Evolutionary conservation across 106 monocot species (phyloP).

Genomic region (Dioscorea dumetorum): DNA sequence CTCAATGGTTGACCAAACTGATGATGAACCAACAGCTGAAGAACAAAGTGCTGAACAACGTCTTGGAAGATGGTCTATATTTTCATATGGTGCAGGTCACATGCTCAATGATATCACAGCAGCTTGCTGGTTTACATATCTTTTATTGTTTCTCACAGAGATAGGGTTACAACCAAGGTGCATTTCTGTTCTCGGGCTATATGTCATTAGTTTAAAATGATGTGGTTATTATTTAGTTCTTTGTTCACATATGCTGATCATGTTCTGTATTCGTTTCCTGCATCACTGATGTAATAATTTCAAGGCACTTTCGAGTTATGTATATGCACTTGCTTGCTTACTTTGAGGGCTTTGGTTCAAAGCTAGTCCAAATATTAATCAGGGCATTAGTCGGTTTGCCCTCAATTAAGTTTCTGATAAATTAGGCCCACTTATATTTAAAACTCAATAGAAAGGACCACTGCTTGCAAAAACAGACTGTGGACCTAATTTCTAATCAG

Average conservation of each 20-base stretch:
- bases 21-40: slow-evolving; percentile 17
- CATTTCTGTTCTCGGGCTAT: background rate
- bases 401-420: no score
- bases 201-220: no score
- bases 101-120: slow-evolving; percentile 95
- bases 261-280: no score
- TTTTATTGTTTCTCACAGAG: slow-evolving; percentile 83
- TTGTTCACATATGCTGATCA: no score
- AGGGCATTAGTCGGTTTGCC: no score
- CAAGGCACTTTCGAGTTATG: background rate
- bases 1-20: slow-evolving; percentile 29
- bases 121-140: slow-evolving; percentile 93
- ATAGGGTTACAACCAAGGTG: slow-evolving; percentile 84
- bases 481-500: no score
- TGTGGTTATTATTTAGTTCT: no score
- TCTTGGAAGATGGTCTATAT: slow-evolving; percentile 48
- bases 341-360: background rate
- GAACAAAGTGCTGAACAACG: slow-evolving; percentile 15
- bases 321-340: background rate
- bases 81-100: slow-evolving; percentile 82
- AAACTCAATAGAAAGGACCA: no score
- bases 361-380: no score
- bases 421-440: no score
- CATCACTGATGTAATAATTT: no score
- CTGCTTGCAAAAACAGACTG: no score